phyloP scores from a whole-genome alignment of 163 green algal species.

The Prototheca cutis region DNA sequence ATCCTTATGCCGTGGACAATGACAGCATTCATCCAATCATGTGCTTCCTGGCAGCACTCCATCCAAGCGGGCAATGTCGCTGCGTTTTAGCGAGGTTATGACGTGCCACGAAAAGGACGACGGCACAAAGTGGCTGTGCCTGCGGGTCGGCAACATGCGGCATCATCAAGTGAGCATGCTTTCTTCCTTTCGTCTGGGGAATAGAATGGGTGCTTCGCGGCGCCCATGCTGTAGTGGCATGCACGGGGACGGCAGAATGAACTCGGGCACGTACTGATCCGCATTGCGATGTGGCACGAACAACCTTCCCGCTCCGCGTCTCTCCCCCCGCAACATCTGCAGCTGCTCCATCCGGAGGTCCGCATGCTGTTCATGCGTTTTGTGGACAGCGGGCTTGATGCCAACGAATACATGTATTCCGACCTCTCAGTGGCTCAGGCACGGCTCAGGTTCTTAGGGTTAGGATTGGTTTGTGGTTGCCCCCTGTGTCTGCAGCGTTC shows the following conservation, averaged over 20 bases:
- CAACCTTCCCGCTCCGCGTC: neutral
- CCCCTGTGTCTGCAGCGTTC: too few species aligned
- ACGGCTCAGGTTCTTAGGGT: too few species aligned
- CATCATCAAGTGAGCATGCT: conserved; percentile 45
- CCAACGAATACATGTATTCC: conserved; percentile 52
- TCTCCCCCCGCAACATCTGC: too few species aligned
- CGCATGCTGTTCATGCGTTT: conserved; percentile 32
- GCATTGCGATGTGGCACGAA: neutral
- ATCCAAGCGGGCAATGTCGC: conserved; percentile 42
- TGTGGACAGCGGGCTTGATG: neutral
- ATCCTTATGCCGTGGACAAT: too few species aligned
- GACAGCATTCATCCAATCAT: too few species aligned
- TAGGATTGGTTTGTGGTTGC: too few species aligned
- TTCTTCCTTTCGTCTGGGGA: too few species aligned
- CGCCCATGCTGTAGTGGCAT: too few species aligned
- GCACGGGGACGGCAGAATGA: too few species aligned
- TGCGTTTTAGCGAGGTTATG: conserved; percentile 44
- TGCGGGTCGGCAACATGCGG: conserved; percentile 62
- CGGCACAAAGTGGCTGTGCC: conserved; percentile 20
- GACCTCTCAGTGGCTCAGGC: conserved; percentile 23
- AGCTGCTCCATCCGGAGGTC: conserved; percentile 23
- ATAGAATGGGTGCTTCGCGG: neutral
- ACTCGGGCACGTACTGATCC: too few species aligned
- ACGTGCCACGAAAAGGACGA: conserved; percentile 9
- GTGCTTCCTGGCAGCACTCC: conserved; percentile 31